Evolutionary conservation across 805 yeast genomes (phyloP).

Genomic region (Blastobotrys parvus): DNA sequence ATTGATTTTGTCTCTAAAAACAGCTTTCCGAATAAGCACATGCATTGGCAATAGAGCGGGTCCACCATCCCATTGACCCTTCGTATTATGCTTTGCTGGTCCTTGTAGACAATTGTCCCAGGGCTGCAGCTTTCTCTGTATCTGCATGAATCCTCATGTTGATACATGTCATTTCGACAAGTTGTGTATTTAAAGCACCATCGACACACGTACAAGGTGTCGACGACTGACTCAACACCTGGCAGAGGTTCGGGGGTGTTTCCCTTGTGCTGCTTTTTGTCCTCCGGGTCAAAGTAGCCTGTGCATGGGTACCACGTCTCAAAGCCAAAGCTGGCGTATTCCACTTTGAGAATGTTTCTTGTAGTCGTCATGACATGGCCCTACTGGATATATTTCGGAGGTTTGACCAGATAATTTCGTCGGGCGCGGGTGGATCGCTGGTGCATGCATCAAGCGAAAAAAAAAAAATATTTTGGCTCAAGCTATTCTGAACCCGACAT

Average conservation of each 20-base stretch:
- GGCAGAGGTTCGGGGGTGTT: slow-evolving; percentile 11
- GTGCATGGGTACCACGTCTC: slow-evolving; percentile 86
- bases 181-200: slow-evolving; percentile 77
- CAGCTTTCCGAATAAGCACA: slow-evolving; percentile 78
- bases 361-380: slow-evolving; percentile 1
- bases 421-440: too few species aligned
- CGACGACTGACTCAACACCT: slow-evolving; percentile 19
- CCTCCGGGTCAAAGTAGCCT: slow-evolving; percentile 50
- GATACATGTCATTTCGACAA: slow-evolving; percentile 33
- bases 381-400: too few species aligned
- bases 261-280: neutral
- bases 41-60: slow-evolving; percentile 65
- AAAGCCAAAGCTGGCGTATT: slow-evolving; percentile 59
- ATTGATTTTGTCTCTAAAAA: slow-evolving; percentile 87
- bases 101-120: slow-evolving; percentile 65
- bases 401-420: too few species aligned
- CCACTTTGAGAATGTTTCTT: slow-evolving; percentile 56
- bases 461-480: neutral
- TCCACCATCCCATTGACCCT: slow-evolving; percentile 57
- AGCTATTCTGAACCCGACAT: neutral
- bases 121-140: slow-evolving; percentile 31
- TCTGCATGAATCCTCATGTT: slow-evolving; percentile 36
- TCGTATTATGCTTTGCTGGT: slow-evolving; percentile 47
- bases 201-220: slow-evolving; percentile 63
- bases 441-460: too few species aligned